Evolutionary conservation across 2,329 filamentous ascomycete species (phyloP), one percentile per base, ranked within the genome.

Genomic region (Scytalidium lignicola): DNA sequence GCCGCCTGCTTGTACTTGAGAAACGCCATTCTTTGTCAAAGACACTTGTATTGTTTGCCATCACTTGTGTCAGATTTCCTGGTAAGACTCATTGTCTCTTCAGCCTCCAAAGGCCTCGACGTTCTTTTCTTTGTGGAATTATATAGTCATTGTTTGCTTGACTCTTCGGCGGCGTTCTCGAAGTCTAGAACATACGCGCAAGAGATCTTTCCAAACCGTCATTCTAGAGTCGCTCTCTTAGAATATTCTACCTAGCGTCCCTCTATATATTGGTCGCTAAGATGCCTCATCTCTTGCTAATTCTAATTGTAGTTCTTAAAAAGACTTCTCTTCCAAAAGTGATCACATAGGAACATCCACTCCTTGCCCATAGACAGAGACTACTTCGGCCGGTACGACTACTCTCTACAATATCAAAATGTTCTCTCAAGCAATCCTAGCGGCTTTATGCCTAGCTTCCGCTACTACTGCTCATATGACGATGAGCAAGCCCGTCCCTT

Each of bases 401-500:
- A 54, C 46, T 54, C 46, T 47, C 45, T 12, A 28, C 39, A 51
- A 47, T 45, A 10, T 23, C 61, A 67, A 61, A 59, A 78, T 68
- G 61, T 69, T 70, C 66, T 70, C 74, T 70, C 79, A 67, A 61
- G 79, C 80, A 60, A 63, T 71, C 60, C 61, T 80, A 54, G 66
- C 79, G 61, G 72, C 74, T 58, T 57, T 78, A 51, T 76, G 80
- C 62, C 66, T 90, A 61, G 75, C 78, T 58, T 70, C 80, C 52
- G 58, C 79, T 48, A 79, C 75, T 59, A 77, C 80, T 44, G 89
- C 86, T 41, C 93, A 97, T 68, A 86, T 96, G 76, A 71, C 78
- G 39, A 85, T 97, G 75, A 69, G 62, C 46, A 74, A 71, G 8
- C 92, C 93, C 0, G 64, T 72, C 3, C 90, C 90, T 0, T 91